Percentiles rank a stretch among this genome's conserved stretches.
Conservation (phyloP, 306 rosid genomes). For the Ziziphus jujuba region DNA sequence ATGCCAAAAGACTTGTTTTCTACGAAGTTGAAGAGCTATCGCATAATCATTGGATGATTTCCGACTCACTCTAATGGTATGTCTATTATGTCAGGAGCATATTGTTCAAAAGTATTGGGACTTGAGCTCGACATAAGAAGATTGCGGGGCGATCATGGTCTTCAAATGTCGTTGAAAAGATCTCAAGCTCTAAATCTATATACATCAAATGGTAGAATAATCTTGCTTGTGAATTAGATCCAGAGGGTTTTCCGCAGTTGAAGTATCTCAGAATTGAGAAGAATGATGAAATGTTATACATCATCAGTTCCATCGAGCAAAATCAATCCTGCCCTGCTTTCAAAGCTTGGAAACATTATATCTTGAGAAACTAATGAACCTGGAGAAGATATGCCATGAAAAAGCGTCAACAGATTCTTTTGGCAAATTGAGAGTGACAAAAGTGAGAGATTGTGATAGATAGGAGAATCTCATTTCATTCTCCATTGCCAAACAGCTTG, state of each 20-base stretch:
- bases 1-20: background rate
- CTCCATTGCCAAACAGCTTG: slow-evolving; percentile 28
- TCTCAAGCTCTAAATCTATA: background rate
- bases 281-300: background rate
- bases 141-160: background rate
- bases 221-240: background rate
- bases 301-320: slow-evolving; percentile 25
- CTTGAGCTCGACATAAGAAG: too few species aligned
- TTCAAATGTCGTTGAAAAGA: background rate
- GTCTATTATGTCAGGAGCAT: background rate
- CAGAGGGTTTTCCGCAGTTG: background rate
- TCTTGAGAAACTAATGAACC: slow-evolving; percentile 28
- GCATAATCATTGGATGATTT: background rate
- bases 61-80: background rate
- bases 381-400: slow-evolving; percentile 38
- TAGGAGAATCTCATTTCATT: slow-evolving; percentile 36
- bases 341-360: slow-evolving; percentile 30
- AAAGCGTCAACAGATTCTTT: slow-evolving; percentile 31
- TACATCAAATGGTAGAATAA: background rate
- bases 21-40: background rate
- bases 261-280: background rate
- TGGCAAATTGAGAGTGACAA: slow-evolving; percentile 28
- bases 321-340: slow-evolving; percentile 25
- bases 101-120: background rate
- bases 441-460: slow-evolving; percentile 29